phyloP scores from a whole-genome alignment of 2,329 filamentous ascomycete species.

The Ophiostoma pallidulum region DNA sequence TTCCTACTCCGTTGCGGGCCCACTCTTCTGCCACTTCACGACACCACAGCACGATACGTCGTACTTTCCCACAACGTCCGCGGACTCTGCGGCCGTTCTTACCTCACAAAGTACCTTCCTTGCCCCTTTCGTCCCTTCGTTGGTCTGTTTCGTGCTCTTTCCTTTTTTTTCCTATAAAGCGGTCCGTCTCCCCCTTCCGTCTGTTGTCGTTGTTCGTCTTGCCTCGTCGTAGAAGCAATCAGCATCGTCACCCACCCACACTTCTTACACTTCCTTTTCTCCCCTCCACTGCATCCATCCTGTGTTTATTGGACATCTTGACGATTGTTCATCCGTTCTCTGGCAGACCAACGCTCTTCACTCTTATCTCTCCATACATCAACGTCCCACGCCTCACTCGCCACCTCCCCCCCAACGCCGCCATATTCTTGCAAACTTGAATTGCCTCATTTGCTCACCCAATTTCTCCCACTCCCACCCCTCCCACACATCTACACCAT shows the following conservation, averaged over 20 bases:
- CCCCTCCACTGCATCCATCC: background rate
- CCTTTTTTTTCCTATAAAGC: conserved; percentile 6
- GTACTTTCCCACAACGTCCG: background rate
- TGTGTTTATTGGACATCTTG: conserved; percentile 1
- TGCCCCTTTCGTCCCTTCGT: background rate
- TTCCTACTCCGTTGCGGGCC: background rate
- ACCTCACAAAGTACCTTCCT: too few relatives aligned
- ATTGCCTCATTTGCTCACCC: too few relatives aligned
- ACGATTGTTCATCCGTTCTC: background rate
- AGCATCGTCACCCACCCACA: background rate
- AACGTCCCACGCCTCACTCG: too few relatives aligned
- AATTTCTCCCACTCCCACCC: background rate
- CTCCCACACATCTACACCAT: conserved; percentile 4
- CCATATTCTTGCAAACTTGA: too few relatives aligned
- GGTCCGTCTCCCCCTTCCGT: background rate
- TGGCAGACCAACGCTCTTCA: background rate
- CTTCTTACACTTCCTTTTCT: background rate
- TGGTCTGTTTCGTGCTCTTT: background rate
- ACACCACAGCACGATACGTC: background rate
- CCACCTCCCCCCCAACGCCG: too few relatives aligned
- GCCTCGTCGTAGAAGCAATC: background rate
- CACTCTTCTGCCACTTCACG: background rate
- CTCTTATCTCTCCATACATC: background rate
- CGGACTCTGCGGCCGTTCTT: too few relatives aligned
- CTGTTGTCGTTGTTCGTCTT: background rate